Evolutionary conservation across 176 grass and related monocot species (phyloP).

Genomic region (Aechmea fasciata): DNA sequence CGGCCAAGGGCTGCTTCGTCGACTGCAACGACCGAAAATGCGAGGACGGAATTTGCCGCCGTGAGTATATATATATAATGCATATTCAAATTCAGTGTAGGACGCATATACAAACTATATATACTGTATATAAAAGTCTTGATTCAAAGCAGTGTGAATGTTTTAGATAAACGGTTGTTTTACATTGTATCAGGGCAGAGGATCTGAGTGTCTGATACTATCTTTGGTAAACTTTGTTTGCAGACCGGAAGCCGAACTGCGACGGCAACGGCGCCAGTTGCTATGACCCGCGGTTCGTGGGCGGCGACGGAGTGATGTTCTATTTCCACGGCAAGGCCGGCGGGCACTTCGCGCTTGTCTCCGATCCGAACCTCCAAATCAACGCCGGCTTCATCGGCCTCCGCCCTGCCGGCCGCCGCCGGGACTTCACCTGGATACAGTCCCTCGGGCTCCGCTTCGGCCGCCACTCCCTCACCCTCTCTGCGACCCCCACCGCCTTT

Average conservation of each 20-base stretch:
- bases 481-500: constrained; percentile 22
- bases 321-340: constrained; percentile 41
- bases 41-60: not conserved
- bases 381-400: constrained; percentile 41
- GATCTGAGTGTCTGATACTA: not conserved
- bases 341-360: constrained; percentile 32
- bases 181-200: too few species aligned
- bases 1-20: not conserved
- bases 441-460: constrained; percentile 40
- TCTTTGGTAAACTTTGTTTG: not conserved
- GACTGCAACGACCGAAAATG: constrained; percentile 4
- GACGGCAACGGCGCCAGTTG: constrained; percentile 26
- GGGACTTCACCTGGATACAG: constrained; percentile 47
- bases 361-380: constrained; percentile 37
- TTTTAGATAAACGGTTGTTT: too few species aligned
- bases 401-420: constrained; percentile 21
- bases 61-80: not conserved
- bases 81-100: too few species aligned
- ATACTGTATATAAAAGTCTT: too few species aligned
- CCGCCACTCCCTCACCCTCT: constrained; percentile 23
- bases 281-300: constrained; percentile 42
- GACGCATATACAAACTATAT: too few species aligned
- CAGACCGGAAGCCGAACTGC: constrained; percentile 17
- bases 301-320: constrained; percentile 44
- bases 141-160: too few species aligned